Evolutionary conservation across 2,329 filamentous ascomycete genomes (phyloP), one percentile per base, ranked within the genome.

Genomic region (Pseudopyrenochaeta lycopersici): DNA sequence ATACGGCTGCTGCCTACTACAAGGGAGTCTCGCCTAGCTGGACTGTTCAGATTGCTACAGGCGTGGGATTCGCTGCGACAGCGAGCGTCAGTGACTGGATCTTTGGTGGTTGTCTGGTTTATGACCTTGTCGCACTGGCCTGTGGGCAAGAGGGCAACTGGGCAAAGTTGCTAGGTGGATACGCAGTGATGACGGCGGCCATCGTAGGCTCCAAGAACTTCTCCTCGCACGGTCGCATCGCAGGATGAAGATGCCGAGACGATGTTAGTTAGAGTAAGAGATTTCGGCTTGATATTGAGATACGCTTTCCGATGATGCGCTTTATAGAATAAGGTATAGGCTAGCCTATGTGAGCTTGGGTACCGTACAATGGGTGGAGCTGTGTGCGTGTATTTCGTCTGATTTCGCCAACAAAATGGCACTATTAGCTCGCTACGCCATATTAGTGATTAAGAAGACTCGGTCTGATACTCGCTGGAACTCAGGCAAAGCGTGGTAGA

Each of bases 61-160:
- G 80, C 0, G 61, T 85, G 0, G 83, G 81, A 0, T 87, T 86
- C 53, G 83, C 78, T 0, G 71, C 79, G 0, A 70, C 80, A 14
- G 81, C 80, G 2, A 77, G 77, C 9, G 61, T 70, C 31, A 85
- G 83, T 60, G 85, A 87, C 64, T 86, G 84, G 84, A 85, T 87
- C 46, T 82, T 87, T 45, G 85, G 84, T 0, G 82, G 80, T 0
- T 85, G 85, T 62, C 67, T 87, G 54, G 84, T 84, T 0, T 87
- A 86, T 64, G 83, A 87, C 66, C 74, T 87, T 15, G 74, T 85
- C 12, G 84, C 81, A 7, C 62, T 87, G 56, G 77, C 27, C 79
- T 84, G 41, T 0, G 85, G 85, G 1, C 85, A 87, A 71, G 75
- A 75, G 7, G 74, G 71, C 3, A 71, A 72, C 1, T 87, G 84